Evolutionary conservation across 208 protist genomes (phyloP), one percentile per base, ranked within the genome.

Genomic region (Leptomonas seymouri): DNA sequence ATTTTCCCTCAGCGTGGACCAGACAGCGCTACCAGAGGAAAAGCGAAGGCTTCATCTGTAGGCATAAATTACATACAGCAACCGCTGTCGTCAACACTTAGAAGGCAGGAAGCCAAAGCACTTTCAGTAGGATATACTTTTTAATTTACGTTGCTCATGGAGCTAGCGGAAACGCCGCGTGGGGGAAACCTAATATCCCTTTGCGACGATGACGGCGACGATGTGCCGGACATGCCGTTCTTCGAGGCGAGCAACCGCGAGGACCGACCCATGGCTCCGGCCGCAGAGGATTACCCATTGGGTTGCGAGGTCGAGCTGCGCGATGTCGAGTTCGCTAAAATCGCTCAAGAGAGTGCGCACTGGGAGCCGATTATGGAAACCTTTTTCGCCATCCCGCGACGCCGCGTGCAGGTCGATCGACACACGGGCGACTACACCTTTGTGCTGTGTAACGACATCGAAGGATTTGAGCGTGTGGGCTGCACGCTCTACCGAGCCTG

Each of bases 371-470:
- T 93, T 31, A 88, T 94, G 77, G 91, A 94, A 21, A 48, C 76
- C 9, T 49, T 96, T 45, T 96, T 96, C 48, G 69, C 78, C 28
- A 70, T 79, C 14, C 79, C 76, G 23, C 81, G 83, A 12, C 86
- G 87, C 30, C 74, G 80, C 20, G 91, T 93, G n/a, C 71, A 50
- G 18, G 91, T 96, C 12, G 57, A 78, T 59, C 71, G 91, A 3
- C 91, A 96, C 67, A 68, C 70, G 21, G 91, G 88, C 16, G 91
- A 96, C 56, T 96, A 91, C 80, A 93, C 91, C 6, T 93, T 96
- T 73, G 91, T 96, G 30, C 25, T 88, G 18, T 93, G 82, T 51
- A 70, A 69, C 36, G 74, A 84, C 25, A 78, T 89, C 11, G 66
- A 80, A 2, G 90, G 78, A 12, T 89, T 80, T 39, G 73, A 90